Conservation (phyloP, 1,139 yeast species). For the Eremothecium gossypii region DNA sequence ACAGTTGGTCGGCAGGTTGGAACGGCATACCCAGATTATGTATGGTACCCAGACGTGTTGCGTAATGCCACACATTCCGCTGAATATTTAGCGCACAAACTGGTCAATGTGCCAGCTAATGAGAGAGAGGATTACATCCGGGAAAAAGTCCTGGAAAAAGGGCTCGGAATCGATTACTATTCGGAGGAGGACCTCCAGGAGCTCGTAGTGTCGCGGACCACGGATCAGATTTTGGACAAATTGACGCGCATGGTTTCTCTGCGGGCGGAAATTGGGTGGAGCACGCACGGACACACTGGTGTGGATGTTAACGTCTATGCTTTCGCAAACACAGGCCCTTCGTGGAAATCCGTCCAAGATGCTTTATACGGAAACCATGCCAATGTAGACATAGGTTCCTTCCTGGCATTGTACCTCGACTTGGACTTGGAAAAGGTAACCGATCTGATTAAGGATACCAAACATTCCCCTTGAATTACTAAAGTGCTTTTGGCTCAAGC, state of each 20-base stretch:
- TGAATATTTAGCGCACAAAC: constrained; percentile 45
- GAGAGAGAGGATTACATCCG: constrained; percentile 34
- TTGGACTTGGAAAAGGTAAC: constrained; percentile 47
- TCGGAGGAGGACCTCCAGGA: constrained; percentile 39
- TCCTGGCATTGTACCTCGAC: constrained; percentile 52
- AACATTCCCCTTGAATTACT: constrained; percentile 32
- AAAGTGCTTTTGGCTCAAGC: no score
- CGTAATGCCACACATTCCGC: constrained; percentile 62
- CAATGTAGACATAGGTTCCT: constrained; percentile 71
- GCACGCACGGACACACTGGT: constrained; percentile 84
- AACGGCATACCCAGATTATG: constrained; percentile 50
- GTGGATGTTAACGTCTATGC: constrained; percentile 84
- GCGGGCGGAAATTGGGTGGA: constrained; percentile 77
- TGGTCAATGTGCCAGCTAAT: constrained; percentile 32
- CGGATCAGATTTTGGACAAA: constrained; percentile 31
- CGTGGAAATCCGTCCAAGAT: constrained; percentile 35
- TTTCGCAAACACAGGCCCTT: constrained; percentile 44
- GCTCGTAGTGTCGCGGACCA: constrained; percentile 23
- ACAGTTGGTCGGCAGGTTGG: constrained; percentile 66
- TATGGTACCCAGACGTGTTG: constrained; percentile 72
- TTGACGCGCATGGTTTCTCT: constrained; percentile 53
- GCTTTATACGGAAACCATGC: constrained; percentile 70
- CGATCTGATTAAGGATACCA: constrained; percentile 36
- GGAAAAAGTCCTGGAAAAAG: constrained; percentile 42
- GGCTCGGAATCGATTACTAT: constrained; percentile 53